Evolutionary conservation across 345 rosid species (phyloP).

Genomic region (Euphorbia lathyris): DNA sequence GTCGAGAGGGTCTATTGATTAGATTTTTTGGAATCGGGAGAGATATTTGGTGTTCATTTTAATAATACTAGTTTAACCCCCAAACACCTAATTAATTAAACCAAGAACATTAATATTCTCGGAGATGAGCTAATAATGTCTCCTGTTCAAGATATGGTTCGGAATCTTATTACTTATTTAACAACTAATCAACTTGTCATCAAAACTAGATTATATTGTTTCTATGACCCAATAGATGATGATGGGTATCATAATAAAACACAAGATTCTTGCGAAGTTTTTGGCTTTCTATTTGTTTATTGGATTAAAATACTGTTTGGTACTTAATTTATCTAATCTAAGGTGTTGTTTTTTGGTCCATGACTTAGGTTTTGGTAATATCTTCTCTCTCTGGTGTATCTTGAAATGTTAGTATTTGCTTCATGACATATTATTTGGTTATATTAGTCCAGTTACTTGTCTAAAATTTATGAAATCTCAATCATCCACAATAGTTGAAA

Average conservation of each 20-base stretch:
- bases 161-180: constrained; percentile 23
- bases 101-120: constrained; percentile 21
- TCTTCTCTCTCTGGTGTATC: too few relatives aligned
- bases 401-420: too few relatives aligned
- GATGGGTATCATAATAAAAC: constrained; percentile 25
- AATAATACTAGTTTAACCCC: not conserved
- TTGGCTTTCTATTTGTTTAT: constrained; percentile 37
- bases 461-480: too few relatives aligned
- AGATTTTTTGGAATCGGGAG: constrained; percentile 31
- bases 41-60: constrained; percentile 18
- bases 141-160: constrained; percentile 22
- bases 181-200: constrained; percentile 18
- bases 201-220: constrained; percentile 5
- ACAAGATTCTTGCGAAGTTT: constrained; percentile 44
- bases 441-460: too few relatives aligned
- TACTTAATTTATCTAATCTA: too few relatives aligned
- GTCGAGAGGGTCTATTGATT: constrained; percentile 29
- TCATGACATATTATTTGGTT: too few relatives aligned
- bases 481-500: too few relatives aligned
- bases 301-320: too few relatives aligned
- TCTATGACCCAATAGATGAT: constrained; percentile 26
- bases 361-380: too few relatives aligned
- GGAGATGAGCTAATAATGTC: constrained; percentile 17
- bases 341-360: too few relatives aligned
- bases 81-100: not conserved